Conservation (phyloP, 2,329 filamentous ascomycete species). For the Phaeosphaeriaceae sp. region DNA sequence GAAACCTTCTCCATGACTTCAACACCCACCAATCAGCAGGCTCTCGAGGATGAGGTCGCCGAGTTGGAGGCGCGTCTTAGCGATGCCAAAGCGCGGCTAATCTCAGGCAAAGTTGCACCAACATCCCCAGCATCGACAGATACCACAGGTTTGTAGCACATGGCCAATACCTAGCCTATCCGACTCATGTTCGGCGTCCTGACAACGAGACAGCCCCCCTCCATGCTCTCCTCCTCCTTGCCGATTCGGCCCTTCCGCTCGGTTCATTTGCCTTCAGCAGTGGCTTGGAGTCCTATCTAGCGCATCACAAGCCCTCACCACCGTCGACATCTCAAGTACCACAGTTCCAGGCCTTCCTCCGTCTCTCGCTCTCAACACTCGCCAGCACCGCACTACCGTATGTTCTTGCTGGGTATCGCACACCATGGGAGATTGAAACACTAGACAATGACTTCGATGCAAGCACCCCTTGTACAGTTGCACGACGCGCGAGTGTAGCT, state of each 20-base stretch:
- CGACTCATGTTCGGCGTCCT: background rate
- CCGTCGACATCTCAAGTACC: slow-evolving; percentile 40
- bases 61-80: slow-evolving; percentile 61
- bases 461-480: slow-evolving; percentile 78
- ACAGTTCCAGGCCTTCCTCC: slow-evolving; percentile 70
- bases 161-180: slow-evolving; percentile 2
- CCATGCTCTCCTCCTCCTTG: slow-evolving; percentile 77
- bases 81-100: slow-evolving; percentile 56
- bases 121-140: slow-evolving; percentile 16
- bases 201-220: slow-evolving; percentile 32
- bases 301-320: slow-evolving; percentile 61
- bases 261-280: slow-evolving; percentile 89
- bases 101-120: slow-evolving; percentile 28
- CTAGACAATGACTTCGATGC: slow-evolving; percentile 82
- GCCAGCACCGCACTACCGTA: slow-evolving; percentile 77
- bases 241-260: slow-evolving; percentile 81
- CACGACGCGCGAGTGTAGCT: slow-evolving; percentile 73
- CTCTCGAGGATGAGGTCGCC: slow-evolving; percentile 60
- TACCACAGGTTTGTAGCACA: slow-evolving; percentile 26
- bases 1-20: slow-evolving; percentile 33
- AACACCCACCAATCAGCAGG: slow-evolving; percentile 27
- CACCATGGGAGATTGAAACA: slow-evolving; percentile 57
- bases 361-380: slow-evolving; percentile 72
- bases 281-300: slow-evolving; percentile 81
- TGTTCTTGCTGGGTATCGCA: slow-evolving; percentile 69